Evolutionary conservation across 2,329 filamentous ascomycete genomes (phyloP), one percentile per base, ranked within the genome.

Genomic region (Pseudogymnoascus sp.): DNA sequence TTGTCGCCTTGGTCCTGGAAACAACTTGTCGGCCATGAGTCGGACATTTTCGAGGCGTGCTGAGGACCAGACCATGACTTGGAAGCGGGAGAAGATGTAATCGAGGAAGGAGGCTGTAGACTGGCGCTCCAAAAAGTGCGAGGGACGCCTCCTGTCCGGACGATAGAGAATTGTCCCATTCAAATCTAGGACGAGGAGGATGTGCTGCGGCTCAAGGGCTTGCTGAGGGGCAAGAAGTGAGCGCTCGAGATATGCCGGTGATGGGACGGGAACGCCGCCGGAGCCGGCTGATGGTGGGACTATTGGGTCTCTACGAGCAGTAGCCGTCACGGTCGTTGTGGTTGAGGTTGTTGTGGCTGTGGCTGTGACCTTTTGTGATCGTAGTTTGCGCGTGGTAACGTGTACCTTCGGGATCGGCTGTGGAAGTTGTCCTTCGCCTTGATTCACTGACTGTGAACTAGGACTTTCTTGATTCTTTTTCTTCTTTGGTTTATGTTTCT

Each of bases 31-130:
- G 66, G 90, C 84, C 80, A 96, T 90, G 37, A 76, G 77, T 7
- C 75, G 68, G 12, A 96, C 91, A 67, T 95, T 97, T 1, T 82
- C 75, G 0, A 87, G 87, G 18, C 82, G 84, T 0, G 93, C 92
- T 5, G 91, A 96, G 1, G 93, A 96, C 92, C 93, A 99, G 64
- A 97, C 84, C 77, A 92, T 91, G 31, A 96, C 88, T 61, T 81
- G 79, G 78, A 96, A 93, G 64, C 87, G 86, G 11, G 83, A 76
- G 68, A 96, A 81, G 68, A 93, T 84, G 73, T 92, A 91, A 28
- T 81, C 71, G 3, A 97, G 77, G 74, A 99, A 97, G 0, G 77
- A 68, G 2, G 78, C 70, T 1, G 95, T 82, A 67, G 87, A 81
- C 0, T 90, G 90, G 0, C 95, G 88, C 67, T 82, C 77, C 46